phyloP scores from a whole-genome alignment of 1,139 yeast genomes.

The Meyerozyma guilliermondii region DNA sequence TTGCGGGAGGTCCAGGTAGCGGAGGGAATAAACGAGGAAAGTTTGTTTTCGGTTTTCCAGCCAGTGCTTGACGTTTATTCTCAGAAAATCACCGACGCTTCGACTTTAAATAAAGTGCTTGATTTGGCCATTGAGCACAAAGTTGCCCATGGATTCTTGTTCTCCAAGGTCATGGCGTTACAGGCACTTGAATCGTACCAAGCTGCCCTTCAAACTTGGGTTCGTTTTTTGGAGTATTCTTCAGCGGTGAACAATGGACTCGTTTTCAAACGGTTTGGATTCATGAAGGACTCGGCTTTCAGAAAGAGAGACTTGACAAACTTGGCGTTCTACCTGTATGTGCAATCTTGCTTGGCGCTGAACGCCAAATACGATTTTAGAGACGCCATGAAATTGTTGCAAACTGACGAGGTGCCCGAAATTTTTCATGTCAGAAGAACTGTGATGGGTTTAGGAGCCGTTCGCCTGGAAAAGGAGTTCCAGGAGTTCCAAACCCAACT shows the following conservation, averaged over 20 bases:
- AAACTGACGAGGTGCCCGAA: conserved; percentile 22
- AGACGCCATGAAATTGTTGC: conserved; percentile 27
- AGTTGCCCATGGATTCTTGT: conserved; percentile 32
- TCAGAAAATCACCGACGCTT: conserved; percentile 8
- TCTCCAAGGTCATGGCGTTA: conserved; percentile 22
- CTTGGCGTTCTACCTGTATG: conserved; percentile 32
- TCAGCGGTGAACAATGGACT: conserved; percentile 9
- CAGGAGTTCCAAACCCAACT: conserved; percentile 11
- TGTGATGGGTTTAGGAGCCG: conserved; percentile 11
- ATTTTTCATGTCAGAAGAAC: conserved; percentile 15
- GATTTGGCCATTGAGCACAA: conserved; percentile 22
- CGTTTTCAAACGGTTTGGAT: conserved; percentile 8
- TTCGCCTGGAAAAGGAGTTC: conserved; percentile 11
- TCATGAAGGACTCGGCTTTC: conserved; percentile 10
- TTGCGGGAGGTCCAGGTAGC: conserved; percentile 32
- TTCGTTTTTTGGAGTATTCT: conserved; percentile 26
- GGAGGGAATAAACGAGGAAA: conserved; percentile 25
- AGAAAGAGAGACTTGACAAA: conserved; percentile 16
- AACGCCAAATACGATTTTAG: conserved; percentile 18
- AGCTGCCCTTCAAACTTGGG: conserved; percentile 29
- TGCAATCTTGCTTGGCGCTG: conserved; percentile 24
- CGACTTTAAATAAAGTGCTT: conserved; percentile 20
- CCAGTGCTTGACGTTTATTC: conserved; percentile 16
- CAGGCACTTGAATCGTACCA: conserved; percentile 12
- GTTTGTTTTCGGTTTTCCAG: conserved; percentile 23